Evolutionary conservation across 1,284 basidiomycete genomes (phyloP), one percentile per base, ranked within the genome.

Genomic region (Blastosporella zonata): DNA sequence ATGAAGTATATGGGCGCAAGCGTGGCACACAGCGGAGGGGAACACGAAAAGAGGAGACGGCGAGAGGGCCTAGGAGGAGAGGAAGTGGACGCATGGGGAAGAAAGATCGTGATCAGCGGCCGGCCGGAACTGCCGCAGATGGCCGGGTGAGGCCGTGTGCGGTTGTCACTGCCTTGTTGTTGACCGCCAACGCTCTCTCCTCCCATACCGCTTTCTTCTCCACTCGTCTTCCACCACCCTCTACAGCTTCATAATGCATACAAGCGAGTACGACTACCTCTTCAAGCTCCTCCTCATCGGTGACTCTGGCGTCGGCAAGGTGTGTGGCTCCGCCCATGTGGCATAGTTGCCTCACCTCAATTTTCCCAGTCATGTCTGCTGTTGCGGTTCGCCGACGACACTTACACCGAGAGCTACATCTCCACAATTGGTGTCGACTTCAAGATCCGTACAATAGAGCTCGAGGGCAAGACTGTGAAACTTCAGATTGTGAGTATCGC

Each of bases 401-500:
- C 96, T 51, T 99, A 97, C 79, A 99, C 97, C 48, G 95, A 97
- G 71, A 94, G 90, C 65, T 99, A 98, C 74, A 98, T 99, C 71
- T 93, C 90, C 57, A 99, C 96, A 23, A 99, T 99, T 71, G 96
- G 96, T 58, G 93, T 99, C 53, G 97, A 99, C 78, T 99, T 99
- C 79, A 99, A 99, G 88, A 99, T 99, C 75, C 82, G 97, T 62
- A 99, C 97, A 41, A 98, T 99, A 69, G 97, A 99, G 72, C 81
- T 99, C 47, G 97, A 99, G 70, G 96, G 96, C 59, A 99, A 98
- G 90, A 98, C 93, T 1, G 93, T 99, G 64, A 99, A 99, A 72
- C 83, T 99, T 54, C 97, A 99, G 74, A 99, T 99, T 72, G 95
- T 97, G 67, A 74, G 94, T 83, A 15, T 5, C 5, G 33, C 33